Conservation (phyloP, 768 basidiomycete genomes). For the Strobilomyces confusus region DNA sequence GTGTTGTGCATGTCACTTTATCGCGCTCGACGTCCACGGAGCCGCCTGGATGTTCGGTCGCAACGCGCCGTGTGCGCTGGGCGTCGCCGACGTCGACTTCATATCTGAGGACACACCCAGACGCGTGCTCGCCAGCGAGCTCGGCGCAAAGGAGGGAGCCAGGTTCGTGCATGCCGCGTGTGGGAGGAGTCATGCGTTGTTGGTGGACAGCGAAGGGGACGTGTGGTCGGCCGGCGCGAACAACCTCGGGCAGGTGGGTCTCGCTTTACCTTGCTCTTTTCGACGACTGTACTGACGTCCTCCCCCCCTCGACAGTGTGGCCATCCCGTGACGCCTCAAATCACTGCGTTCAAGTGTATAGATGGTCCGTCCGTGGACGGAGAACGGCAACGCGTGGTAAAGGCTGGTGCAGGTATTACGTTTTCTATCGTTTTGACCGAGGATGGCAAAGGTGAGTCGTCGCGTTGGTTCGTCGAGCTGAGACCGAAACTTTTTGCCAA, state of each 20-base stretch:
- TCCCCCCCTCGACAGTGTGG: slow-evolving; percentile 52
- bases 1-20: slow-evolving; percentile 71
- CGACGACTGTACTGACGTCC: neutral
- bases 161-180: slow-evolving; percentile 80
- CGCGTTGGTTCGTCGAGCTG: neutral
- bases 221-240: slow-evolving; percentile 87
- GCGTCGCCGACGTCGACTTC: slow-evolving; percentile 48
- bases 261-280: neutral
- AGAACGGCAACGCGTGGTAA: slow-evolving; percentile 60
- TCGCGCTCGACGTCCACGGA: slow-evolving; percentile 70
- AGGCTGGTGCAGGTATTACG: slow-evolving; percentile 76
- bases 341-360: slow-evolving; percentile 62
- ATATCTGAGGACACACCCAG: slow-evolving; percentile 76
- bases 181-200: slow-evolving; percentile 76
- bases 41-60: slow-evolving; percentile 90
- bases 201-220: slow-evolving; percentile 77
- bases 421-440: slow-evolving; percentile 84
- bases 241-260: slow-evolving; percentile 67
- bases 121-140: slow-evolving; percentile 51
- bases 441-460: slow-evolving; percentile 64
- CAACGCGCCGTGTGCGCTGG: slow-evolving; percentile 66
- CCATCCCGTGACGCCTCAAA: slow-evolving; percentile 59
- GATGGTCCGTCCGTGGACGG: slow-evolving; percentile 54
- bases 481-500: slow-evolving; percentile 24
- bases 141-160: slow-evolving; percentile 55